Percentiles rank a stretch among this genome's conserved stretches.
These are phyloP conservation scores for Terfezia claveryi DNA, from an alignment of 495 filamentous ascomycete species.

Conservation along the genomic window DNA sequence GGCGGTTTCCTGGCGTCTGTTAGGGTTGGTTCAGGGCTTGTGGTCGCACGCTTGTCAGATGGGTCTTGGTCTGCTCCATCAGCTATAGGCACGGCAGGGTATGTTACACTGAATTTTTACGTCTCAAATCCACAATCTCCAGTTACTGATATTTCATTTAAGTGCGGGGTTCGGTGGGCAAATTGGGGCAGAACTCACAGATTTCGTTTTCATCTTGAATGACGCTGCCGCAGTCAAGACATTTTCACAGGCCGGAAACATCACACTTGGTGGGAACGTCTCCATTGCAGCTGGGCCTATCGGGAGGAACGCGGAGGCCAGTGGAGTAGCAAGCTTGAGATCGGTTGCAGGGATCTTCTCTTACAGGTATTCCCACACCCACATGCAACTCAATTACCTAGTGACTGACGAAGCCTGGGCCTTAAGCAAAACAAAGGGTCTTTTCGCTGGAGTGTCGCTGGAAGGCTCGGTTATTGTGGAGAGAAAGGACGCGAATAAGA, in stretches of 20 bases:
- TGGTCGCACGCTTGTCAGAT: conserved; percentile 80
- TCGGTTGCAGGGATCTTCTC: conserved; percentile 84
- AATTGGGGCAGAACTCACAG: conserved; percentile 91
- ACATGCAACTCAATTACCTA: neutral
- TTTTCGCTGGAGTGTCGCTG: conserved; percentile 86
- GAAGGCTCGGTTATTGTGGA: conserved; percentile 83
- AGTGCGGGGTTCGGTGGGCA: conserved; percentile 79
- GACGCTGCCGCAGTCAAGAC: conserved; percentile 78
- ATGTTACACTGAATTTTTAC: neutral
- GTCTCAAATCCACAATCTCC: neutral
- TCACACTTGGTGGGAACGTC: conserved; percentile 90
- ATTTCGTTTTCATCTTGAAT: conserved; percentile 98
- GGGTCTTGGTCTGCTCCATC: conserved; percentile 85
- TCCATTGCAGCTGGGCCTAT: conserved; percentile 86
- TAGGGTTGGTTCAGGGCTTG: conserved; percentile 79
- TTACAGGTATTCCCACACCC: conserved; percentile 29
- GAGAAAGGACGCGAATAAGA: conserved; percentile 88
- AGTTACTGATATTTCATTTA: conserved; percentile 1
- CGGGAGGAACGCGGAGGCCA: conserved; percentile 87
- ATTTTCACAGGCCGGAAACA: conserved; percentile 68
- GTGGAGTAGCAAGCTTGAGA: conserved; percentile 75
- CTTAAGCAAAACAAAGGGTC: conserved; percentile 70
- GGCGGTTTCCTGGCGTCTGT: conserved; percentile 85
- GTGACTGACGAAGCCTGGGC: neutral
- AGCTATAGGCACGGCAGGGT: conserved; percentile 69